Percentiles rank a stretch among this genome's conserved stretches.
Conservation (phyloP, 768 basidiomycete species). For the Galerina sulciceps region DNA sequence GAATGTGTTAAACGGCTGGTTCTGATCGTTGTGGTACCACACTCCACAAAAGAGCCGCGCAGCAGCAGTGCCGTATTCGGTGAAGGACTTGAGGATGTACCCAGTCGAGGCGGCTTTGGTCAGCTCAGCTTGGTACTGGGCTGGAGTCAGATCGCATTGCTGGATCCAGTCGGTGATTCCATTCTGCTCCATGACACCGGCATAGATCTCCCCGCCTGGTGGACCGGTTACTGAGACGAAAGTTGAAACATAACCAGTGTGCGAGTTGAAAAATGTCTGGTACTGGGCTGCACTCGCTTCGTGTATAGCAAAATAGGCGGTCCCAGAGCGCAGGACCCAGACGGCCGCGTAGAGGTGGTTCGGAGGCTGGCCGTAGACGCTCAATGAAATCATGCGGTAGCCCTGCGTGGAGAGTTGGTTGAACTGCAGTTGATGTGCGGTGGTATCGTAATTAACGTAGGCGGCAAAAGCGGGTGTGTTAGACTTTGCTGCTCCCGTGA, state of each 20-base stretch:
- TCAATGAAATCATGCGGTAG: conserved; percentile 6
- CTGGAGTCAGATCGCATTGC: conserved; percentile 2
- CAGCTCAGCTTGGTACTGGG: neutral
- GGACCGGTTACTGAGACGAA: neutral
- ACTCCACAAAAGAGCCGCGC: conserved; percentile 1
- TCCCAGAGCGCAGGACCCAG: neutral
- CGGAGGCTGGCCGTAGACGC: conserved; percentile 3
- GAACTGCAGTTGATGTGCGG: neutral
- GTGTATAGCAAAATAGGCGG: neutral
- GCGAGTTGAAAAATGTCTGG: neutral
- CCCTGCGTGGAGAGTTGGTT: conserved; percentile 1
- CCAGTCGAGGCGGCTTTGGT: neutral
- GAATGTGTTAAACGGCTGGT: neutral
- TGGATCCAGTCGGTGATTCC: conserved; percentile 9
- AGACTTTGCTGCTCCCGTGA: too few species aligned
- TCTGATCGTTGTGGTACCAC: conserved; percentile 3
- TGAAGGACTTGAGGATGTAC: conserved; percentile 4
- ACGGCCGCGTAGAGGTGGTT: conserved; percentile 1
- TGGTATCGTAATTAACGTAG: neutral
- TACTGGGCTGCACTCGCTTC: conserved; percentile 1
- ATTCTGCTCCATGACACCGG: conserved; percentile 10
- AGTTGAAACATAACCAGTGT: neutral
- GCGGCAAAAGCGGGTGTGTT: neutral
- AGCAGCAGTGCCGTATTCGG: conserved; percentile 4
- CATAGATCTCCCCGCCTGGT: neutral